These are phyloP conservation scores for Phytopythium cucurbitacearum DNA, from an alignment of 352 stramenopile genomes.

Conservation along the genomic window DNA sequence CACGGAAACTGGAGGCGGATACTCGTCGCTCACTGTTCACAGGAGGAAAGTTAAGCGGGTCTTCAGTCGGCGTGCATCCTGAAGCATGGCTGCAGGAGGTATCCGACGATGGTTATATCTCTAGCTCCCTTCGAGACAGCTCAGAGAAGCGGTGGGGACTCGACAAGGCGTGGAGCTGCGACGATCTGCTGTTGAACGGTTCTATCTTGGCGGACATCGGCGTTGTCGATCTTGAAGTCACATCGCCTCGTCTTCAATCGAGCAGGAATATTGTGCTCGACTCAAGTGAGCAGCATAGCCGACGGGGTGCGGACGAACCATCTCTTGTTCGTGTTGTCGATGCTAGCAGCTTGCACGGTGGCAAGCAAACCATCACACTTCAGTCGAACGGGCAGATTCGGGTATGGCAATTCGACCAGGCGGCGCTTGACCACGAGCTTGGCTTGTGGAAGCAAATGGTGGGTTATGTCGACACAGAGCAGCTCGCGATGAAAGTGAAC, in stretches of 20 bases:
- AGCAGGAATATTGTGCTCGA: conserved; percentile 46
- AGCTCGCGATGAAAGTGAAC: conserved; percentile 33
- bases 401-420: conserved; percentile 59
- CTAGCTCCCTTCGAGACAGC: conserved; percentile 19
- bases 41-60: background rate
- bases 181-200: conserved; percentile 19
- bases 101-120: background rate
- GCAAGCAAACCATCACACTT: conserved; percentile 44
- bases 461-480: conserved; percentile 16
- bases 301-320: conserved; percentile 26
- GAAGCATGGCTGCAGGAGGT: conserved; percentile 44
- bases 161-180: conserved; percentile 22
- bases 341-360: conserved; percentile 25
- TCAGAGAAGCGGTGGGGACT: conserved; percentile 14
- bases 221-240: conserved; percentile 37
- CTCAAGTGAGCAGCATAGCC: conserved; percentile 11
- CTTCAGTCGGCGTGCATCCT: conserved; percentile 20
- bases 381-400: conserved; percentile 51
- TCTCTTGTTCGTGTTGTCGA: conserved; percentile 6
- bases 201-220: conserved; percentile 14
- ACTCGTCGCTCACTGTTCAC: conserved; percentile 29
- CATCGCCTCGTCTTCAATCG: conserved; percentile 13
- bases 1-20: conserved; percentile 6
- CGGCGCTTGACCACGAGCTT: conserved; percentile 38
- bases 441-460: conserved; percentile 70